Conservation (phyloP, 768 basidiomycete species). For the Chalciporus chontae region DNA sequence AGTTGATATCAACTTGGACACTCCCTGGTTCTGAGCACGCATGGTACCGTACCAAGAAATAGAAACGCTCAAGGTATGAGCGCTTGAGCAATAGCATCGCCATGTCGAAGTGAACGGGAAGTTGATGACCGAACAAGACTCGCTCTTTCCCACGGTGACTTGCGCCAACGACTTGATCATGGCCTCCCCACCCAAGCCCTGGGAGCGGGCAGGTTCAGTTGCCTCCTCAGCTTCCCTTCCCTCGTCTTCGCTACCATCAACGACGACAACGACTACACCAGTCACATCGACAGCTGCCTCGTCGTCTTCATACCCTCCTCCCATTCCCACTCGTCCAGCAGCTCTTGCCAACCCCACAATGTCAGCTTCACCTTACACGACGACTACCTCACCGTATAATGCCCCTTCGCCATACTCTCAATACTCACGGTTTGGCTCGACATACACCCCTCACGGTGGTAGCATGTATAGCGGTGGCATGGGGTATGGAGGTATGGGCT, state of each 20-base stretch:
- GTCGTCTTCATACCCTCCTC: constrained; percentile 34
- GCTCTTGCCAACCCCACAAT: constrained; percentile 41
- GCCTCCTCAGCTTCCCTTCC: constrained; percentile 27
- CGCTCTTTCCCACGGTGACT: constrained; percentile 16
- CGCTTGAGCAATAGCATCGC: no score
- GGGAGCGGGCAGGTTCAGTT: constrained; percentile 61
- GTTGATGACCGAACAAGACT: no score
- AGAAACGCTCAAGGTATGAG: background rate
- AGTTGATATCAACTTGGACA: no score
- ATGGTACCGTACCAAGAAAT: background rate
- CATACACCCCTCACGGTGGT: constrained; percentile 35
- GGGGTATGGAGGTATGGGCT: constrained; percentile 41
- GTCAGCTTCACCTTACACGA: constrained; percentile 32
- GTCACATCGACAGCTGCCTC: constrained; percentile 19
- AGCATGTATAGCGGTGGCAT: constrained; percentile 31
- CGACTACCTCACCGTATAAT: constrained; percentile 39
- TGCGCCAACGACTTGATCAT: constrained; percentile 35
- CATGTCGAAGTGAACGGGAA: no score
- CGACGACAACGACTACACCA: constrained; percentile 19
- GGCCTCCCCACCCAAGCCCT: constrained; percentile 88
- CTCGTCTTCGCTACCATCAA: constrained; percentile 24
- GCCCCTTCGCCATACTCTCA: constrained; percentile 48
- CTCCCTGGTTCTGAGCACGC: background rate
- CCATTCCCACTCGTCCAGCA: constrained; percentile 64
- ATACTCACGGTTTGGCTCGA: constrained; percentile 35